phyloP scores from a whole-genome alignment of 2,329 filamentous ascomycete species.

The Colletotrichum destructivum region DNA sequence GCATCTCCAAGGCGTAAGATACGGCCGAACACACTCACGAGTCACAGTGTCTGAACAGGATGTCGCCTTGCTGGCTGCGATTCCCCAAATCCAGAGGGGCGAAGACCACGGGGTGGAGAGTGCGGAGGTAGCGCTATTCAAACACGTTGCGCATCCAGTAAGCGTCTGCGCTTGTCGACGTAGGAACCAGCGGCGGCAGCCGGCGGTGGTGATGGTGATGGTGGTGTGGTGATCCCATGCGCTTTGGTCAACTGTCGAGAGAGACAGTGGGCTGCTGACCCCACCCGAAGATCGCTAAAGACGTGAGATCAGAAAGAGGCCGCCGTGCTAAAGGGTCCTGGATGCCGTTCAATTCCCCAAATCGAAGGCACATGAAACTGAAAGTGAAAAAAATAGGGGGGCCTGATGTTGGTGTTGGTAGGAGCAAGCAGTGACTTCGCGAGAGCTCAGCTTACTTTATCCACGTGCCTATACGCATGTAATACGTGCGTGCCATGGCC shows the following conservation, averaged over 20 bases:
- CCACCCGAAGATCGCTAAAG: constrained; percentile 18
- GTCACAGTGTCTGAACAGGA: neutral
- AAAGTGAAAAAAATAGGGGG: constrained; percentile 6
- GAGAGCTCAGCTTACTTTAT: neutral
- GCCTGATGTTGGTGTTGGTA: neutral
- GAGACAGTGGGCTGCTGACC: constrained; percentile 33
- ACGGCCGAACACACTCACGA: neutral
- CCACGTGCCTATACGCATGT: neutral
- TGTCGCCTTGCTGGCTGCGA: constrained; percentile 19
- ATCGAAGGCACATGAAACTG: constrained; percentile 21
- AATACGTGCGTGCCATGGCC: neutral
- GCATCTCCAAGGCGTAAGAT: neutral
- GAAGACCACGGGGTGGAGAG: constrained; percentile 12
- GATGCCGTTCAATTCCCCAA: constrained; percentile 19
- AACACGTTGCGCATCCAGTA: constrained; percentile 14
- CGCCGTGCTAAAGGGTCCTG: constrained; percentile 9
- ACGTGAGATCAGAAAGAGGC: constrained; percentile 24
- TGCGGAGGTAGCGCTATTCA: constrained; percentile 9
- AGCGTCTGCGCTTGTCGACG: constrained; percentile 15
- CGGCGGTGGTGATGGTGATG: neutral
- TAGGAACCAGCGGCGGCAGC: neutral
- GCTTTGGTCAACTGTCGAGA: constrained; percentile 26
- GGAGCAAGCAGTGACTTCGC: neutral
- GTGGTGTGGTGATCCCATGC: constrained; percentile 37
- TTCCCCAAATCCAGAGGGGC: constrained; percentile 28